Percentiles rank a stretch among this genome's conserved stretches.
phyloP scores from a whole-genome alignment of 768 basidiomycete species.

The Boletus barrowsii region DNA sequence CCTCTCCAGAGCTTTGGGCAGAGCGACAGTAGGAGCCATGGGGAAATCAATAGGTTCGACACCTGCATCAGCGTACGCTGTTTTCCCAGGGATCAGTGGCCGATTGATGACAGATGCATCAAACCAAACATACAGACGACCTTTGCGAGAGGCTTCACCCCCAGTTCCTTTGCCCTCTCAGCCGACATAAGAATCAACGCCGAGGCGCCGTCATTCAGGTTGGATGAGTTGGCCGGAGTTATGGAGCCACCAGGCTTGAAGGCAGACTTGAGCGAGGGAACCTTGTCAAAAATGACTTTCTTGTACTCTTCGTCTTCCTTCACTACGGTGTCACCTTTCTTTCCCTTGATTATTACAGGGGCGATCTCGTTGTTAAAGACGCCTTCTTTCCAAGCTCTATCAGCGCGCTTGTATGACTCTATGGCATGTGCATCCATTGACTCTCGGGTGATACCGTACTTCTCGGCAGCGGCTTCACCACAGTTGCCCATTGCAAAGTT shows the following conservation, averaged over 20 bases:
- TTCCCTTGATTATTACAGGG: conserved; percentile 86
- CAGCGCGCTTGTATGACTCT: conserved; percentile 93
- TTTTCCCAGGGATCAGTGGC: conserved; percentile 6
- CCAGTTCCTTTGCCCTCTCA: conserved; percentile 87
- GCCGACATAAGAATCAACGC: conserved; percentile 94
- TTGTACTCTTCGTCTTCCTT: conserved; percentile 98
- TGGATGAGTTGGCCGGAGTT: conserved; percentile 96
- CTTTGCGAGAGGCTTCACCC: conserved; percentile 90
- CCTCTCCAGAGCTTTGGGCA: conserved; percentile 83
- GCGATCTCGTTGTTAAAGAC: conserved; percentile 85
- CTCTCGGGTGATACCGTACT: conserved; percentile 81
- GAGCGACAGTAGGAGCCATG: conserved; percentile 84
- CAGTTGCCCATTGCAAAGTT: conserved; percentile 99
- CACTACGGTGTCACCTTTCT: conserved; percentile 89
- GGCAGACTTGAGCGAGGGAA: conserved; percentile 81
- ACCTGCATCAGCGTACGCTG: conserved; percentile 96
- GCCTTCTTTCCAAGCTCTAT: conserved; percentile 84
- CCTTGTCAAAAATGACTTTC: conserved; percentile 92
- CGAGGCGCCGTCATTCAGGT: conserved; percentile 93
- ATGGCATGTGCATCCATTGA: conserved; percentile 88
- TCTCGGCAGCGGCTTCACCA: conserved; percentile 81
- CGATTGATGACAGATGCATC: not conserved
- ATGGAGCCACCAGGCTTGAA: conserved; percentile 89
- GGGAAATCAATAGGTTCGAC: conserved; percentile 98
- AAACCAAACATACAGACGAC: conserved; percentile 70